Evolutionary conservation across 768 basidiomycete genomes (phyloP), one percentile per base, ranked within the genome.

Genomic region (Mycena vitilis): DNA sequence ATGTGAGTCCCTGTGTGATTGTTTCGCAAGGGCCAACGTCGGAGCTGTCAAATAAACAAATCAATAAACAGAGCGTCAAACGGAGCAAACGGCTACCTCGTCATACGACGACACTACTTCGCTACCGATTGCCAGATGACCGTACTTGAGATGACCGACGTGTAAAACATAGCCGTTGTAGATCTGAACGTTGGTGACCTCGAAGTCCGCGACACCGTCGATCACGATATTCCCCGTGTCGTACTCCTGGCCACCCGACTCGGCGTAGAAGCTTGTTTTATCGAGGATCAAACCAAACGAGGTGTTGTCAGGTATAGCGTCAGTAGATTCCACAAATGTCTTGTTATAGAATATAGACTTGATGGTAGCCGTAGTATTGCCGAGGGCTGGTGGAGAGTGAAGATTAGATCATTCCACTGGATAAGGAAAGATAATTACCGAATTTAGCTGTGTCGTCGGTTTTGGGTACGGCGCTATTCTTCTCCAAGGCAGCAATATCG

Each of bases 1-100:
- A 99, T 98, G 78, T 99, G 98, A 0, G 98, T 99, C 23, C 92
- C 98, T 34, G 98, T 99, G 82, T 99, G 98, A 76, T 99, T 99
- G 81, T 95, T 99, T 60, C 96, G 91, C 57, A 99, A 82, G 0
- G 97, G 96, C 93, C 95, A 96, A 57, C 98, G 89, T 44, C 98
- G 94, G 42, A 94, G 88, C 93, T 95, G 40, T 40, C 67, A 10
- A 38, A 49, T 53, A 36, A 54, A 44, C 37, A 73, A 44, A 61
- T 8, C 13, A 38, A 49, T 53, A 36, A 54, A 44, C 37, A 73
- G 47, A 61, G 10, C 5, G 36, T 20, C 20, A 59, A 4, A 52
- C n/a, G 25, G 10, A 13, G 42, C 13, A 68, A 59, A 55, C 23
- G 45, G 37, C 38, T 56, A 22, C 93, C 85, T 99, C 96, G 72